Evolutionary conservation across 441 rosid genomes (phyloP), one percentile per base, ranked within the genome.

Genomic region (Hypseocharis bilobata): DNA sequence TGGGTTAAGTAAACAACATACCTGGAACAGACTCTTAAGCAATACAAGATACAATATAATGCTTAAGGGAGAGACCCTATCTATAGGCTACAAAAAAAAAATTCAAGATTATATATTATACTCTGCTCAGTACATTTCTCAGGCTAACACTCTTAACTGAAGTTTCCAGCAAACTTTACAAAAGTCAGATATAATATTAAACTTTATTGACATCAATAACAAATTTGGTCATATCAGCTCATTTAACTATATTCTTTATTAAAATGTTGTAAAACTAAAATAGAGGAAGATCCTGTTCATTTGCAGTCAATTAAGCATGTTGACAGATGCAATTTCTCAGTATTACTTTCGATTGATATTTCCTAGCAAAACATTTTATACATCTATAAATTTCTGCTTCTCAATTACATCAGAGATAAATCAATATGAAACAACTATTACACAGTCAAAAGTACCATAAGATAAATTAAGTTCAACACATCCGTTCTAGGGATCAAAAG

Each of bases 21-120:
- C 23, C 55, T 45, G 47, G 27, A 49, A 20, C 58, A 64, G 65
- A 14, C 32, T 20, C 49, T 58, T 38, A 6, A 16, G 38, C 16
- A 45, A 62, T 20, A 26, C 27, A 57, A 66, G n/a, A 66, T 17
- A 61, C 44, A 36, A n/a, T 36, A 36, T 10, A 6, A 36, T 36
- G 10, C 44, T 36, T 2, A 36, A 10, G 14, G 1, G 2, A 1
- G 44, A 14, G 7, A 4, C 7, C 36, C 36, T 36, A 6, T 36
- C 14, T 36, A 36, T 36, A 36, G 1, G 11, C 11, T 36, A 8
- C 11, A 36, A 1, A 36, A 36, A 36, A 36, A 1, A 7, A 36
- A 2, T 14, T 42, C 19, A 42, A 13, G 17, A 51, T 51, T 51
- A 8, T 7, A 51, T 0, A 19, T n/a, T 19, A 49, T 23, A 51